These are phyloP conservation scores for Phytopythium litorale DNA, from an alignment of 352 stramenopile genomes.

Conservation along the genomic window DNA sequence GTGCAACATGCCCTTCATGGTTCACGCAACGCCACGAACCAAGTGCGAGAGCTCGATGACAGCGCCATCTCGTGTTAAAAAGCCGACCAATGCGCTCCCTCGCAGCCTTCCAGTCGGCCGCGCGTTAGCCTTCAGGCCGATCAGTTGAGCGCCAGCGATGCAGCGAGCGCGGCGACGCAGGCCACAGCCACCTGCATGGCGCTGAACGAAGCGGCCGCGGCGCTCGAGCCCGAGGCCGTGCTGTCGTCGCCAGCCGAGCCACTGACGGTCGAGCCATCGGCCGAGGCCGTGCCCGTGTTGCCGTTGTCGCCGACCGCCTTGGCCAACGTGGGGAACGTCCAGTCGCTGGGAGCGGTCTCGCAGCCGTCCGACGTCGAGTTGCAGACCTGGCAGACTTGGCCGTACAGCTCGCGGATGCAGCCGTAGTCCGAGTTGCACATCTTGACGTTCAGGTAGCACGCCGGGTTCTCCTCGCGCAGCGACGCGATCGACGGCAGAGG, in stretches of 20 bases:
- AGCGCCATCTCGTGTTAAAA: too few species aligned
- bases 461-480: conserved; percentile 49
- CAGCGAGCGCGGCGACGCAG: neutral
- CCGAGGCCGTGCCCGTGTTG: conserved; percentile 33
- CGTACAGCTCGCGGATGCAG: conserved; percentile 57
- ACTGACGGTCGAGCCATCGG: conserved; percentile 21
- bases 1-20: too few species aligned
- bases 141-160: neutral
- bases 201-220: neutral
- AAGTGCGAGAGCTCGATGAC: too few species aligned
- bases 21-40: too few species aligned
- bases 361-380: conserved; percentile 32
- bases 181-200: neutral
- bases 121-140: neutral
- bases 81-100: too few species aligned
- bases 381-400: conserved; percentile 57
- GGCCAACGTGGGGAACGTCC: conserved; percentile 41
- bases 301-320: conserved; percentile 49
- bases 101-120: neutral
- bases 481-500: conserved; percentile 41
- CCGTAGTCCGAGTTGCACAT: conserved; percentile 48
- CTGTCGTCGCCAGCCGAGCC: conserved; percentile 12
- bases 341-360: conserved; percentile 34
- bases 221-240: neutral
- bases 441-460: conserved; percentile 62